Evolutionary conservation across 148 eudicot genomes (phyloP).

Genomic region (Talinum fruticosum): DNA sequence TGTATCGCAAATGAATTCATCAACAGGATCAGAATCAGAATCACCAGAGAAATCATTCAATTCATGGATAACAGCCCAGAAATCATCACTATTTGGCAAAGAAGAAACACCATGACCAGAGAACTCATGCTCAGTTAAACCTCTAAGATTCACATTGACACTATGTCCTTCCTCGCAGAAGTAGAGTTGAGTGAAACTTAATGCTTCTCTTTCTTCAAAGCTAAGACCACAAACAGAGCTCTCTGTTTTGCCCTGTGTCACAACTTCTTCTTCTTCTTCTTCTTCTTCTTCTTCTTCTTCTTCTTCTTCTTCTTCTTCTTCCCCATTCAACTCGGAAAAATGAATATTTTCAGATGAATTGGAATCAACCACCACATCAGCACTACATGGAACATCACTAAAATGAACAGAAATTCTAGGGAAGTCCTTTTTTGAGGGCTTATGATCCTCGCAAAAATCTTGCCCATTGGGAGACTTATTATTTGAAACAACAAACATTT

Average conservation of each 20-base stretch:
- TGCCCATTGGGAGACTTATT: conserved; percentile 20
- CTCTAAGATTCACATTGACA: conserved; percentile 18
- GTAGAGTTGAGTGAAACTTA: conserved; percentile 15
- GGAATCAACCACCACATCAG: not conserved
- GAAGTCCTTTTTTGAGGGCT: not conserved
- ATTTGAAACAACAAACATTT: conserved; percentile 42
- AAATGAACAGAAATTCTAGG: not conserved
- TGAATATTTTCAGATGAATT: not conserved
- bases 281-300: too few relatives aligned
- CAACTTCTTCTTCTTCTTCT: not conserved
- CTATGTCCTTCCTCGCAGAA: conserved; percentile 16
- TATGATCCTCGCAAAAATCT: conserved; percentile 11
- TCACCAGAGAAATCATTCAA: conserved; percentile 23
- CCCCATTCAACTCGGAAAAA: conserved; percentile 17
- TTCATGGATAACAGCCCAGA: conserved; percentile 23
- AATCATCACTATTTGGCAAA: conserved; percentile 21
- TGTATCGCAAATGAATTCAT: not conserved
- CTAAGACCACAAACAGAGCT: conserved; percentile 9
- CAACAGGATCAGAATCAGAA: conserved; percentile 16
- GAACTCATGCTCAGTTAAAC: conserved; percentile 7
- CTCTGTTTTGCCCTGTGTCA: conserved; percentile 6
- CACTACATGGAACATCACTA: not conserved
- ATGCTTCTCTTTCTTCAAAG: conserved; percentile 8
- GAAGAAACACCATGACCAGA: conserved; percentile 16
- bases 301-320: too few relatives aligned